Evolutionary conservation across 306 rosid genomes (phyloP).

Genomic region (Rosa rugosa): DNA sequence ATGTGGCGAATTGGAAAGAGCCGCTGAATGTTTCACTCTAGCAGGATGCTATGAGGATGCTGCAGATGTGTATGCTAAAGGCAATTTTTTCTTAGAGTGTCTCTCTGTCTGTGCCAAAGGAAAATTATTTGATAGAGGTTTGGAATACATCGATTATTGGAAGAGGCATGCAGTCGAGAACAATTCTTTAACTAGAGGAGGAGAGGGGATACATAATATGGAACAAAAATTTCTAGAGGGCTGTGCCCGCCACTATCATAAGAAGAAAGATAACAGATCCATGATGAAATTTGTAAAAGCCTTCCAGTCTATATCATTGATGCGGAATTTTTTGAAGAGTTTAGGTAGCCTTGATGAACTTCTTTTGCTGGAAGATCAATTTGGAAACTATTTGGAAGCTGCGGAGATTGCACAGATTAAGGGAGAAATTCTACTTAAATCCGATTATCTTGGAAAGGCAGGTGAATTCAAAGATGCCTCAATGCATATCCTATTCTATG

Average conservation of each 20-base stretch:
- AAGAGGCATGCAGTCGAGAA: constrained; percentile 28
- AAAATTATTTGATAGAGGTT: constrained; percentile 40
- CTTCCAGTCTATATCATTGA: constrained; percentile 45
- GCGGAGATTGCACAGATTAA: constrained; percentile 16
- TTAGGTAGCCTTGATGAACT: constrained; percentile 52
- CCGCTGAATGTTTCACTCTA: constrained; percentile 51
- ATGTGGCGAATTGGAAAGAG: constrained; percentile 42
- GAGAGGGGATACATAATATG: constrained; percentile 19
- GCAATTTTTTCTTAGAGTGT: constrained; percentile 39
- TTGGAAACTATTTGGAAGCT: constrained; percentile 48
- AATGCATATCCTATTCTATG: neutral
- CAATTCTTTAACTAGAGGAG: neutral
- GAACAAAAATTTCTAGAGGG: constrained; percentile 43
- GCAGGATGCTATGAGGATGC: constrained; percentile 37
- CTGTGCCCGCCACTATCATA: constrained; percentile 45
- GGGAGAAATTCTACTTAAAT: constrained; percentile 18
- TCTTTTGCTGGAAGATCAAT: constrained; percentile 47
- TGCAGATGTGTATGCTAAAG: constrained; percentile 46
- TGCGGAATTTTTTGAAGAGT: constrained; percentile 46
- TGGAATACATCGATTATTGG: constrained; percentile 41
- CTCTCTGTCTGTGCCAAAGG: constrained; percentile 42
- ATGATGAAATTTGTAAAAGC: constrained; percentile 65
- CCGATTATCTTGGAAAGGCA: constrained; percentile 43
- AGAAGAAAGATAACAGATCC: constrained; percentile 31
- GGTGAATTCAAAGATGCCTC: constrained; percentile 40